Conservation (phyloP, 73 alveolate genomes). For the Paramecium bursaria region DNA sequence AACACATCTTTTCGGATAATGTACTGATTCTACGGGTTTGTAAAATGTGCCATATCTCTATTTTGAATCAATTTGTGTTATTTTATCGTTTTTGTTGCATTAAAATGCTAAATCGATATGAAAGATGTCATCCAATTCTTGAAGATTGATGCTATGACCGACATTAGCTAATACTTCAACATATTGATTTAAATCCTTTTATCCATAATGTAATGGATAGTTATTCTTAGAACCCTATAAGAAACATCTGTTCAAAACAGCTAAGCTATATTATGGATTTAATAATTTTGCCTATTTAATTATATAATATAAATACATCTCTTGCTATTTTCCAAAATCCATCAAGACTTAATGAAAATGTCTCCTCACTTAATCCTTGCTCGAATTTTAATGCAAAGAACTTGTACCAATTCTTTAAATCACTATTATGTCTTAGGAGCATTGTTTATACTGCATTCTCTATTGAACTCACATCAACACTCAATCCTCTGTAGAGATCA, state of each 20-base stretch:
- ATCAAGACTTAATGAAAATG: conserved; percentile 66
- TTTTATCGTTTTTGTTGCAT: conserved; percentile 69
- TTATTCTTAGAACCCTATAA: conserved; percentile 65
- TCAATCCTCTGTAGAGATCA: conserved; percentile 87
- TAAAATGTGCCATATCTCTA: conserved; percentile 90
- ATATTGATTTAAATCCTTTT: conserved; percentile 43
- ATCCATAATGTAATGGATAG: conserved; percentile 47
- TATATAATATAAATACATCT: not conserved
- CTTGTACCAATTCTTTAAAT: conserved; percentile 90
- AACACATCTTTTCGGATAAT: conserved; percentile 63
- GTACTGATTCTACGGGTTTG: conserved; percentile 64
- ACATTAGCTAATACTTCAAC: conserved; percentile 70
- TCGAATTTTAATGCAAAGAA: conserved; percentile 80
- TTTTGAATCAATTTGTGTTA: conserved; percentile 74
- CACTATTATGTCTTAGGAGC: conserved; percentile 88
- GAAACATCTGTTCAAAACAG: conserved; percentile 62
- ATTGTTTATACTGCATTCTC: conserved; percentile 90
- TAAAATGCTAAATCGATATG: conserved; percentile 73
- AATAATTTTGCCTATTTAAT: conserved; percentile 38
- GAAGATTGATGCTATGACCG: conserved; percentile 57
- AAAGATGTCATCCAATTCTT: conserved; percentile 58
- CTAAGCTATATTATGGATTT: conserved; percentile 18
- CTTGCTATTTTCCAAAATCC: conserved; percentile 66
- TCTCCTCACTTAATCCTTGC: conserved; percentile 63
- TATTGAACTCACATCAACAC: conserved; percentile 80